phyloP scores from a whole-genome alignment of 805 yeast genomes.

The Barnettozyma populi region DNA sequence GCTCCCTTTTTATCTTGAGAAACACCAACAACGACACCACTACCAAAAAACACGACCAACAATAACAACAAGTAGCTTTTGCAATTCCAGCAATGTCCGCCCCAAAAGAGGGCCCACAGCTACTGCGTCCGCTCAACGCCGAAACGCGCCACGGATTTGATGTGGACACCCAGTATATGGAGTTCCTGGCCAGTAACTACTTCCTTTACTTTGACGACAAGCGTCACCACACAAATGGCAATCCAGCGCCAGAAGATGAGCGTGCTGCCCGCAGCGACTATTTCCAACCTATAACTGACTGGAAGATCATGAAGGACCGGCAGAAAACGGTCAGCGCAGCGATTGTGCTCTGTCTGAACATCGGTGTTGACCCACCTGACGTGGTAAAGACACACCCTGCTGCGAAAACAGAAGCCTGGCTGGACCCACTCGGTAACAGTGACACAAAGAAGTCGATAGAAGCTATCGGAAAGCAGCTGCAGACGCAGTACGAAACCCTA shows the following conservation, averaged over 20 bases:
- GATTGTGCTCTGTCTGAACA: constrained; percentile 78
- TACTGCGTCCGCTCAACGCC: constrained; percentile 38
- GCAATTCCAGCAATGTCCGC: background rate
- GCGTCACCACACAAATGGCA: constrained; percentile 86
- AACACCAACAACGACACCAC: background rate
- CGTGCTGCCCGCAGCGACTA: constrained; percentile 40
- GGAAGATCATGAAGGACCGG: constrained; percentile 88
- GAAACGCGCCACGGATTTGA: constrained; percentile 68
- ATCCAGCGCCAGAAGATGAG: constrained; percentile 59
- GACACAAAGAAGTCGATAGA: constrained; percentile 91
- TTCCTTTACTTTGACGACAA: constrained; percentile 86
- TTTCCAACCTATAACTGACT: constrained; percentile 73
- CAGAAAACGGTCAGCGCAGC: constrained; percentile 94
- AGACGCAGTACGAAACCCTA: constrained; percentile 82
- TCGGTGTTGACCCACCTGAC: constrained; percentile 98
- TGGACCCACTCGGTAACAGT: constrained; percentile 75
- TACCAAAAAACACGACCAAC: no score
- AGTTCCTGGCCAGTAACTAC: constrained; percentile 57
- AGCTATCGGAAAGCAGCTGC: constrained; percentile 82
- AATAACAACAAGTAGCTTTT: background rate
- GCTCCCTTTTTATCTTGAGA: background rate
- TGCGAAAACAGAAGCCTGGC: constrained; percentile 89
- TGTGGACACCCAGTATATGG: constrained; percentile 53
- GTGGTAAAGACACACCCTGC: constrained; percentile 88
- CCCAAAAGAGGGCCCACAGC: constrained; percentile 8